phyloP scores from a whole-genome alignment of 306 rosid genomes.

The Alnus rubra region DNA sequence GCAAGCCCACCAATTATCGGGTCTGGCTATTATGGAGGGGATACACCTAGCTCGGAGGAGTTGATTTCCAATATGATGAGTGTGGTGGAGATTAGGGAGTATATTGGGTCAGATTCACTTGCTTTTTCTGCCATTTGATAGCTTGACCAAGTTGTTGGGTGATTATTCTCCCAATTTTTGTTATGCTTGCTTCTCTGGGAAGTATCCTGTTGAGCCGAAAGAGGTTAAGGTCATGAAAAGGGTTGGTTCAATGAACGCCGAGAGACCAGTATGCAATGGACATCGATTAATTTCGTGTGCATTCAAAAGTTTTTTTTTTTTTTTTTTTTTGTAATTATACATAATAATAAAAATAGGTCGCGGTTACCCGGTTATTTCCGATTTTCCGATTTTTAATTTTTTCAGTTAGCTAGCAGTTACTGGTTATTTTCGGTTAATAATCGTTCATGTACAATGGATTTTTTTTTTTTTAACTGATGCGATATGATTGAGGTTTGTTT shows the following conservation, averaged over 20 bases:
- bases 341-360: too few species aligned
- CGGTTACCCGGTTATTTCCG: too few species aligned
- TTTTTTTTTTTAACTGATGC: too few species aligned
- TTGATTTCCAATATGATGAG: conserved; percentile 88
- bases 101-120: conserved; percentile 89
- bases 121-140: conserved; percentile 79
- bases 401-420: too few species aligned
- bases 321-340: too few species aligned
- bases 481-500: too few species aligned
- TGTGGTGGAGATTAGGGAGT: conserved; percentile 75
- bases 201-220: conserved; percentile 88
- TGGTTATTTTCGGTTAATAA: too few species aligned
- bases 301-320: too few species aligned
- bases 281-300: too few species aligned
- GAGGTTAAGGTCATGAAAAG: conserved; percentile 75
- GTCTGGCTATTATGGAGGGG: conserved; percentile 93
- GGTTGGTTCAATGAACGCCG: conserved; percentile 43
- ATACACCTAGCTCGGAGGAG: conserved; percentile 93
- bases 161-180: conserved; percentile 60
- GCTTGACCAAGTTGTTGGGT: conserved; percentile 58
- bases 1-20: conserved; percentile 91
- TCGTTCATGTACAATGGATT: too few species aligned
- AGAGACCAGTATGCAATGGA: too few species aligned
- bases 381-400: too few species aligned
- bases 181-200: conserved; percentile 92